Base-by-base conservation (phyloP, 257 asterid species). In the Jasminum sambac region DNA sequence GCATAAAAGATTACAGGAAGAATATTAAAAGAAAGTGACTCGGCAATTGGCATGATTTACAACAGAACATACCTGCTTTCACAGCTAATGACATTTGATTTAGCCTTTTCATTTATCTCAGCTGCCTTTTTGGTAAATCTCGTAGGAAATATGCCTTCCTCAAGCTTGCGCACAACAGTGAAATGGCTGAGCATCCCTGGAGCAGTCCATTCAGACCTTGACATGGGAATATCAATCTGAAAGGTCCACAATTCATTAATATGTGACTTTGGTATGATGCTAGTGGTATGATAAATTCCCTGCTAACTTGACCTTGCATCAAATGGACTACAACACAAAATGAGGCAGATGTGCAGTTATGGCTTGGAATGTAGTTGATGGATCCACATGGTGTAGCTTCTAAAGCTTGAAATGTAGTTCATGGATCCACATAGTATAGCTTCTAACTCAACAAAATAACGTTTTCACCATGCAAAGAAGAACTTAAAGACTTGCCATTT, bases 221-320 rank as follows among this genome's bases (percentile, higher is more conserved):
- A 74, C 96, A 91, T 95, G 65, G 99, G 99, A 62, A 79, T 78
- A 79, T 95, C 99, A 55, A 95, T 89, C 99, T 95, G 96, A 71
- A 83, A 87, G 61, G 66, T 59, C 63, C 78, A 75, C 36, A 74
- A 78, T 40, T 74, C 55, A 84, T 79, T 66, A 65, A 25, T 76
- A 76, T 25, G 50, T 44, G 50, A 62, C 34, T 72, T 67, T 24
- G 14, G 23, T 60, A 23, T 50, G 77, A 64, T 26, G 52, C 43
- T 62, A 67, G 36, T 66, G 34, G 34, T 63, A 67, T 48, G 17
- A 65, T 59, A 66, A 66, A 67, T 66, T 64, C 14, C 77, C 40
- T 52, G 63, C 72, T 67, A 65, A 67, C 24, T 72, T 69, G 64
- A 44, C 16, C 50, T 59, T 40, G 43, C 46, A 64, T 71, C 71